Evolutionary conservation across 768 basidiomycete species (phyloP).

Genomic region (Calocera cornea): DNA sequence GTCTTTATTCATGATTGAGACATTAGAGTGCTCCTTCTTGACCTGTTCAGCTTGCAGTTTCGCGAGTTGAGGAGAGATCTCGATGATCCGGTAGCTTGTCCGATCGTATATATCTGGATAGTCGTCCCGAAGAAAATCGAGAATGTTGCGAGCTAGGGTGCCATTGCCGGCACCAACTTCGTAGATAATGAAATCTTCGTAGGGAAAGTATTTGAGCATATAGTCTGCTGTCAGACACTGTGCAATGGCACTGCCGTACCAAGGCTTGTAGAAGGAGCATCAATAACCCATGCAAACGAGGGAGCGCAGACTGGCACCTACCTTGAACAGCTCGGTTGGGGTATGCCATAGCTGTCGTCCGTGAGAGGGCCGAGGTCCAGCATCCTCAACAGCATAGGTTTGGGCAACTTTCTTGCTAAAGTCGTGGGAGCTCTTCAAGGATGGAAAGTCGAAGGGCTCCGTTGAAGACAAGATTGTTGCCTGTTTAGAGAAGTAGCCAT

Average conservation of each 20-base stretch:
- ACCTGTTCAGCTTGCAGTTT: slow-evolving; percentile 56
- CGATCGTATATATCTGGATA: slow-evolving; percentile 89
- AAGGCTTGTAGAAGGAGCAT: slow-evolving; percentile 44
- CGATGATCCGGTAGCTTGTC: slow-evolving; percentile 86
- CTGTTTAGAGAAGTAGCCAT: slow-evolving; percentile 92
- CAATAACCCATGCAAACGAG: background rate
- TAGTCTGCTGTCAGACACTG: slow-evolving; percentile 84
- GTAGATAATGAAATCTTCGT: slow-evolving; percentile 90
- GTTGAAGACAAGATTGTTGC: slow-evolving; percentile 74
- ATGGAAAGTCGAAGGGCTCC: slow-evolving; percentile 53
- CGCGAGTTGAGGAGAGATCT: slow-evolving; percentile 75
- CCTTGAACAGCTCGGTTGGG: slow-evolving; percentile 94
- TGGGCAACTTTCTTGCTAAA: slow-evolving; percentile 73
- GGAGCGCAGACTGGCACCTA: slow-evolving; percentile 25
- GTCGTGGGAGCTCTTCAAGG: slow-evolving; percentile 50
- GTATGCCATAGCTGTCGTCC: slow-evolving; percentile 97
- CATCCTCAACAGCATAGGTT: slow-evolving; percentile 60
- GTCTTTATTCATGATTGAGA: slow-evolving; percentile 56
- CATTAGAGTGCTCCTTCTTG: slow-evolving; percentile 48
- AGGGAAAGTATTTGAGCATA: slow-evolving; percentile 87
- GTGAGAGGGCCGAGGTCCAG: slow-evolving; percentile 25
- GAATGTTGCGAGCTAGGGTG: slow-evolving; percentile 77
- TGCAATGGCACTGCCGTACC: slow-evolving; percentile 84
- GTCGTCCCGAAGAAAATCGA: slow-evolving; percentile 59
- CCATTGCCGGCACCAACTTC: slow-evolving; percentile 98